Evolutionary conservation across 352 stramenopile species (phyloP), one percentile per base, ranked within the genome.

Genomic region (Elongisporangium anandrum): DNA sequence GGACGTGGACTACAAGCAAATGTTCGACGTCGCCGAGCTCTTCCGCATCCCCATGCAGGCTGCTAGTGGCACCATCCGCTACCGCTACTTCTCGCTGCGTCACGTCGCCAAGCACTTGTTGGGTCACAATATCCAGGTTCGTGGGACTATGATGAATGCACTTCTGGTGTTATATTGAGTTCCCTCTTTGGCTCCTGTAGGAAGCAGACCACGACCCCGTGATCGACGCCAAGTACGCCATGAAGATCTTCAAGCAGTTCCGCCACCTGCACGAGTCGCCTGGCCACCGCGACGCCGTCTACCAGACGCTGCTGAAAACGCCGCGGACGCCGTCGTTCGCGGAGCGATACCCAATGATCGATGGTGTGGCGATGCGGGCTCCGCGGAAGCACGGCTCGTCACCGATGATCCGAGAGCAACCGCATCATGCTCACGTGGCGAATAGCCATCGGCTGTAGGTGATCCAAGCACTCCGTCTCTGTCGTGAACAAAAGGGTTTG

Each of bases 231-330:
- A 81, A 81, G 29, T 93, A 92, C 62, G 83, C 86, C n/a, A 95
- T 95, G 86, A 92, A 92, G 74, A 73, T 95, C 54, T 92, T 95
- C 68, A 92, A 92, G 60, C 72, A 88, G 58, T 95, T 92, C 54
- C 79, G 81, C 23, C 73, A 92, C 72, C 60, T 95, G 61, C 86
- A 92, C 61, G 81, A 94, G 59, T 86, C 72, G 6, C 83, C 84
- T 8, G 77, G 68, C 4, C 82, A 79, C n/a, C 86, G 83, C 50
- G 82, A 92, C 51, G 84, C 82, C 2, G 82, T 95, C 22, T 78
- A 90, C 64, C 79, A 95, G 61, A 93, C 86, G 5, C 64, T 94
- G 45, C 58, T 93, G 0, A 88, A 91, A 64, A 94, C 86, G 17
- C 86, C 86, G 22, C 84, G 84, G 15, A 94, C 85, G 45, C 86